Evolutionary conservation across 352 stramenopile genomes (phyloP).

Genomic region (Pelagophyceae sp.): DNA sequence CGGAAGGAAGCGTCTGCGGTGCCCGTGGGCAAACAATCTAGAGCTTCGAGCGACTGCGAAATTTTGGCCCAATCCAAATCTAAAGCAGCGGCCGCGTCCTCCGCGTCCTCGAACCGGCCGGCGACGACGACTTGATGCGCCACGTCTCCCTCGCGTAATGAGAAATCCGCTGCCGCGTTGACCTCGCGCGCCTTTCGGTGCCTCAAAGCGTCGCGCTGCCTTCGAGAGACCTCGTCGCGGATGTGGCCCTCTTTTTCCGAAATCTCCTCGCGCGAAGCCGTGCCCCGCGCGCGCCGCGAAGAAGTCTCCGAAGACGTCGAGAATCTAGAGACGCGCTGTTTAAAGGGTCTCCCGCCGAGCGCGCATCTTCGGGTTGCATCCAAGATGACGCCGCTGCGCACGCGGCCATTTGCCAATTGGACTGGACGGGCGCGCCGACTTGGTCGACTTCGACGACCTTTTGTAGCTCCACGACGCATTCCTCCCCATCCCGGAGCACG

Average conservation of each 20-base stretch:
- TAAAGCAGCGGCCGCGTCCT: background rate
- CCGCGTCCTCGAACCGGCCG: background rate
- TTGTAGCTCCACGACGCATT: slow-evolving; percentile 31
- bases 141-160: too few species aligned
- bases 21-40: background rate
- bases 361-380: too few species aligned
- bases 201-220: background rate
- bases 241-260: background rate
- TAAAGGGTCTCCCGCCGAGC: too few species aligned
- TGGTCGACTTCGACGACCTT: slow-evolving; percentile 67
- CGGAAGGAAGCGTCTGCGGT: slow-evolving; percentile 20
- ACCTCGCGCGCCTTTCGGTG: background rate
- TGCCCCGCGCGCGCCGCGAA: background rate
- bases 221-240: background rate
- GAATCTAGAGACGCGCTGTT: too few species aligned
- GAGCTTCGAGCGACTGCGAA: background rate
- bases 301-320: background rate
- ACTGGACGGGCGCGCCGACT: slow-evolving; percentile 59
- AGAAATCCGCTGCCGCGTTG: background rate
- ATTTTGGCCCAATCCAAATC: slow-evolving; percentile 8
- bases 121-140: background rate
- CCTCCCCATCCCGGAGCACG: background rate
- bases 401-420: slow-evolving; percentile 38
- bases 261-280: background rate
- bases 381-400: too few species aligned